These are phyloP conservation scores for Elsinoe fawcettii DNA, from an alignment of 2,329 filamentous ascomycete species.

Conservation along the genomic window DNA sequence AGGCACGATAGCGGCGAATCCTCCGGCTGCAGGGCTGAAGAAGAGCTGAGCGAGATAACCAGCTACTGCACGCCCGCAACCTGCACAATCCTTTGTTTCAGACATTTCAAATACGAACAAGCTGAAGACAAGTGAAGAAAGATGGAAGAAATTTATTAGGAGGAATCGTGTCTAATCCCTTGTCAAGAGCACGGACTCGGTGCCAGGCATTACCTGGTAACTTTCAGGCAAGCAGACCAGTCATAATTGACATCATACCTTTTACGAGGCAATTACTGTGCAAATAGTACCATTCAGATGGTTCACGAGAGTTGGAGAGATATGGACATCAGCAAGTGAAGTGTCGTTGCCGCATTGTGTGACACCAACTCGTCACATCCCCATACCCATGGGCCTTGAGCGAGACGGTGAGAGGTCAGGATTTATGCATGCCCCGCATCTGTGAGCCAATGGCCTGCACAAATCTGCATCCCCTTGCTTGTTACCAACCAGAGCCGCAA, in stretches of 20 bases:
- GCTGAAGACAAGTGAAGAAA: not conserved
- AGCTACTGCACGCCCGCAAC: not conserved
- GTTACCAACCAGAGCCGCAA: not conserved
- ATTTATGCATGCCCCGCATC: not conserved
- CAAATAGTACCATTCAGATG: not conserved
- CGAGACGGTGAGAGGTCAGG: not conserved
- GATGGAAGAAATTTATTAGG: not conserved
- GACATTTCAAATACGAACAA: not conserved
- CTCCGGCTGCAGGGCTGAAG: not conserved
- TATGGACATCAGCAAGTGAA: not conserved
- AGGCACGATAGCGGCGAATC: not conserved
- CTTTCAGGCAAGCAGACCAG: conserved; percentile 7
- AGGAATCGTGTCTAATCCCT: not conserved
- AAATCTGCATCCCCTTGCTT: not conserved
- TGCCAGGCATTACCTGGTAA: not conserved
- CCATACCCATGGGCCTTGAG: not conserved
- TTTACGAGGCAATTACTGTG: not conserved
- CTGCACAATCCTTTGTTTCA: conserved; percentile 1
- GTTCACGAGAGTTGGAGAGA: not conserved
- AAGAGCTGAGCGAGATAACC: not conserved
- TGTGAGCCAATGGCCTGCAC: not conserved
- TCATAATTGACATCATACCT: not conserved
- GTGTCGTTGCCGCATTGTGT: not conserved
- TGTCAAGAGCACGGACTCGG: not conserved
- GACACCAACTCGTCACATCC: not conserved